Conservation (phyloP, 2,329 filamentous ascomycete genomes). For the Penicillium sp. region DNA sequence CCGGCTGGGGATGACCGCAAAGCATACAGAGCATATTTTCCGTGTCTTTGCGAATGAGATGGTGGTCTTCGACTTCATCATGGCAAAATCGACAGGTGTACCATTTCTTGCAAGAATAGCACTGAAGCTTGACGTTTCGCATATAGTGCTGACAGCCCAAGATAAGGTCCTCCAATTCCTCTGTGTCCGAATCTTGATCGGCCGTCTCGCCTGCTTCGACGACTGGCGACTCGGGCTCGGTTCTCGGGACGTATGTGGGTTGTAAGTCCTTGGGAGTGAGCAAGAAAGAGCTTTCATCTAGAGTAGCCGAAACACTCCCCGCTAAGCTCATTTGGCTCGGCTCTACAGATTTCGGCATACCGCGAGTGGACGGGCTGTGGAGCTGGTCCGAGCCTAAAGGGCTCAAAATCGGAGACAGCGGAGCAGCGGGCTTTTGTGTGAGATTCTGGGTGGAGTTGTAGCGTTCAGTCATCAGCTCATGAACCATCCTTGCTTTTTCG, state of each 20-base stretch:
- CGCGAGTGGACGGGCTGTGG: constrained; percentile 28
- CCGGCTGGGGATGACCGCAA: constrained; percentile 77
- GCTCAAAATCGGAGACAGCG: constrained; percentile 22
- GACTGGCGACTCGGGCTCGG: constrained; percentile 25
- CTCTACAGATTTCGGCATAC: constrained; percentile 21
- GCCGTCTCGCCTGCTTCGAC: constrained; percentile 19
- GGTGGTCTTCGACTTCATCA: constrained; percentile 73
- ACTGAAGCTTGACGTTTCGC: constrained; percentile 93
- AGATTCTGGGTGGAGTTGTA: constrained; percentile 49
- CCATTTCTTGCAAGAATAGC: constrained; percentile 82
- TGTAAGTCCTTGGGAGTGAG: constrained; percentile 52
- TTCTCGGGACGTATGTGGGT: constrained; percentile 59
- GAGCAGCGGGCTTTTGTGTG: constrained; percentile 2
- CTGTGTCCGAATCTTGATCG: constrained; percentile 41
- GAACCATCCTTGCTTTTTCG: constrained; percentile 67
- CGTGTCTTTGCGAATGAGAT: constrained; percentile 72
- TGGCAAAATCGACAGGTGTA: constrained; percentile 95
- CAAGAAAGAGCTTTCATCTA: constrained; percentile 35
- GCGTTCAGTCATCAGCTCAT: constrained; percentile 63
- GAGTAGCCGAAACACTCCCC: constrained; percentile 25
- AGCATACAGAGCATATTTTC: constrained; percentile 98
- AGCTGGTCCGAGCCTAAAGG: constrained; percentile 24
- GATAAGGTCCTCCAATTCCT: constrained; percentile 47
- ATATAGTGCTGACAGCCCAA: constrained; percentile 90
- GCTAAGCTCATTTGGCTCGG: constrained; percentile 24